phyloP scores from a whole-genome alignment of 768 basidiomycete species.

The Pulveroboletus sp. region DNA sequence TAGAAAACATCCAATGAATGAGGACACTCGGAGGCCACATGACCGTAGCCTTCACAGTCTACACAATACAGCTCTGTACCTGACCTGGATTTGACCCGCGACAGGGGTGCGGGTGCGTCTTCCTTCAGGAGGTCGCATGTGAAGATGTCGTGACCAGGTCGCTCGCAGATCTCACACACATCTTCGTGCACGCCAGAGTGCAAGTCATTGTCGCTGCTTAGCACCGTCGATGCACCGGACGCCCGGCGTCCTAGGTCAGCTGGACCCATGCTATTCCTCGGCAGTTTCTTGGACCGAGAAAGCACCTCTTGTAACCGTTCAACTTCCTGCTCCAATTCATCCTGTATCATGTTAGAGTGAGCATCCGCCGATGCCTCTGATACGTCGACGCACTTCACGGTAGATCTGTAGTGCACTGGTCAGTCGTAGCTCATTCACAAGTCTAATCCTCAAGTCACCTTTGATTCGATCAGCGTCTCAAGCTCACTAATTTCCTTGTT shows the following conservation, averaged over 20 bases:
- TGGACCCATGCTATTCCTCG: slow-evolving; percentile 42
- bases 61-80: slow-evolving; percentile 58
- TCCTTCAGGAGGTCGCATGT: slow-evolving; percentile 72
- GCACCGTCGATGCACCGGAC: slow-evolving; percentile 21
- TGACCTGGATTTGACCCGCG: slow-evolving; percentile 11
- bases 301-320: slow-evolving; percentile 72
- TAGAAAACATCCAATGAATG: slow-evolving; percentile 86
- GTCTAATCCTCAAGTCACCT: slow-evolving; percentile 43
- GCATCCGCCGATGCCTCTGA: background rate
- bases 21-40: slow-evolving; percentile 72
- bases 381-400: slow-evolving; percentile 52
- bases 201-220: slow-evolving; percentile 21
- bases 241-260: slow-evolving; percentile 25
- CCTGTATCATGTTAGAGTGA: slow-evolving; percentile 38
- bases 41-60: slow-evolving; percentile 81
- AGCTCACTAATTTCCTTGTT: slow-evolving; percentile 91
- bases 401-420: slow-evolving; percentile 56
- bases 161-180: slow-evolving; percentile 84
- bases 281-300: slow-evolving; percentile 52
- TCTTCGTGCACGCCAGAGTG: slow-evolving; percentile 30
- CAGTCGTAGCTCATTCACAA: background rate
- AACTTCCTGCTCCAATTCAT: slow-evolving; percentile 83
- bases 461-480: slow-evolving; percentile 90
- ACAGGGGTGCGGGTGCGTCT: slow-evolving; percentile 33
- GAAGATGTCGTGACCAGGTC: slow-evolving; percentile 82